Evolutionary conservation across 441 rosid species (phyloP), one percentile per base, ranked within the genome.

Genomic region (Kokia cookei): DNA sequence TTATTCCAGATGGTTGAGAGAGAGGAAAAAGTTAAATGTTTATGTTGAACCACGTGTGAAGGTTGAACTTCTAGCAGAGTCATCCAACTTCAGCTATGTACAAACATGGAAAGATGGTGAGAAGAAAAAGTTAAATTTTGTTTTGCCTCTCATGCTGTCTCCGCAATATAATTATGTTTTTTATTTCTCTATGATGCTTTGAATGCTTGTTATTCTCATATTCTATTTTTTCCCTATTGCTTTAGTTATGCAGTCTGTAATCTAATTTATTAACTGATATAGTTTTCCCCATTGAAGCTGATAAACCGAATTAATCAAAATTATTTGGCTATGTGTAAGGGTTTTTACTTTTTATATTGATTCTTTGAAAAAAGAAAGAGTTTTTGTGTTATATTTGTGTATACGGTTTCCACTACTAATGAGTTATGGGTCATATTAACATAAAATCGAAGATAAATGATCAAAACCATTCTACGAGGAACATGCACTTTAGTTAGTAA

Each of bases 71-170:
- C 75, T 91, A 51, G 29, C 85, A 6, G 98, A 94, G 79, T 92
- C 98, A 68, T 85, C 93, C 60, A 83, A 82, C 79, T 96, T 92
- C 82, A 75, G 69, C 80, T 94, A 89, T 63, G 86, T 91, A 51
- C 87, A 90, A 78, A 92, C 98, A 19, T 96, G 99, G 99, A 85
- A 90, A 79, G 94, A 92, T 81, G 98, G 99, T 96, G 78, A 84
- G 86, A 75, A 65, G 65, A 19, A 58, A 58, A 58, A 58, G 6
- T 55, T 22, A 22, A 55, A 22, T 9, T 24, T 58, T 57, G 15
- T 57, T 57, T 57, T 24, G 15, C 62, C 62, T 11, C 15, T 24
- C 4, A 14, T 57, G 7, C 5, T 57, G 61, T 57, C 14, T 3
- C 35, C 12, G 29, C 62, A 1, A 26, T 24, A 26, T 24, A 11